These are phyloP conservation scores for Penicillium sp. DNA, from an alignment of 2,329 filamentous ascomycete species.

Conservation along the genomic window DNA sequence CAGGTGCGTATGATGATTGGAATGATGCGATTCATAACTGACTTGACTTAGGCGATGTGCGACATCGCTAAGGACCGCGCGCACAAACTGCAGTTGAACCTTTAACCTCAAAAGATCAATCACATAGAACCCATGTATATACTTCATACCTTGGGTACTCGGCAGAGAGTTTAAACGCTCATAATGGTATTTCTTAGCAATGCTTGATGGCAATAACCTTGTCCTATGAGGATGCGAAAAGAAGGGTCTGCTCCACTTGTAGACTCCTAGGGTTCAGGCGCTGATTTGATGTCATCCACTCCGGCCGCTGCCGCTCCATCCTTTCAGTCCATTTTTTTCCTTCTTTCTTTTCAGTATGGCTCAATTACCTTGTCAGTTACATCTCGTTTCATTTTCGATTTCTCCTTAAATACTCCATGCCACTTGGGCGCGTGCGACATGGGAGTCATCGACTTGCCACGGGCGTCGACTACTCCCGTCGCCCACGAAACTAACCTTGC, in stretches of 20 bases:
- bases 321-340: constrained; percentile 3
- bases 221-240: background rate
- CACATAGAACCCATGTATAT: background rate
- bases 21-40: background rate
- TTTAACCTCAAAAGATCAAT: constrained; percentile 6
- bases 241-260: constrained; percentile 10
- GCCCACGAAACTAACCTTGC: constrained; percentile 21
- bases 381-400: background rate
- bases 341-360: background rate
- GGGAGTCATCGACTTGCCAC: constrained; percentile 30
- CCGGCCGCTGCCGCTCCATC: constrained; percentile 21
- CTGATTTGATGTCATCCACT: constrained; percentile 30
- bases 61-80: constrained; percentile 81
- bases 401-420: constrained; percentile 19
- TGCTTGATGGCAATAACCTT: constrained; percentile 1
- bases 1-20: constrained; percentile 51
- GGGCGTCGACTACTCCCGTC: constrained; percentile 24
- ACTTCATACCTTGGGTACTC: background rate
- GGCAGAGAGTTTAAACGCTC: background rate
- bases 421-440: constrained; percentile 18
- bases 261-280: background rate
- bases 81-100: constrained; percentile 51
- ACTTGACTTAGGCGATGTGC: constrained; percentile 68
- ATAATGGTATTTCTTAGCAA: background rate
- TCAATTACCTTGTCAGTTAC: background rate